Base-by-base conservation (phyloP, 1,284 basidiomycete species). In the Pseudozyma thailandica region DNA sequence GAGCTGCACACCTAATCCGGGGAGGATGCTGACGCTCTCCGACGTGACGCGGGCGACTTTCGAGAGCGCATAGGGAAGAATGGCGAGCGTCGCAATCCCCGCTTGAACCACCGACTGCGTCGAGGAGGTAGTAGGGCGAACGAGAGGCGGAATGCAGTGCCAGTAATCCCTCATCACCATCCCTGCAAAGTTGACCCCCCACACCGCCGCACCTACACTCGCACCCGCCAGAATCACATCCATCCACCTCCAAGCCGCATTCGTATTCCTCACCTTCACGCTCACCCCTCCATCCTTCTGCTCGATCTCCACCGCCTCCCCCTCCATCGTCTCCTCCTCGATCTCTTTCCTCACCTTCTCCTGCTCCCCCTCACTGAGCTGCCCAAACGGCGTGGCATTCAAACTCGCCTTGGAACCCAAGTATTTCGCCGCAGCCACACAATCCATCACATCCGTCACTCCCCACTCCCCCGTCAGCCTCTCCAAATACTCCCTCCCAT, bases 401-500 rank as follows among this genome's bases (percentile, higher is more conserved):
- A 58, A 7, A 52, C 53, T 64, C 31, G 64, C 52, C 21, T 26
- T 47, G 15, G 81, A 71, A 3, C 87, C 84, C 18, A 90, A 85
- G 30, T 84, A 82, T 37, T 84, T 79, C 4, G 87, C 87, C 2
- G 88, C 87, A 8, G 84, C 79, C 18, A 88, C 86, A 71, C 86
- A 87, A 73, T 92, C 90, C 2, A 85, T 80, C 0, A 89, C 86
- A 73, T 91, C 90, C 16, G 87, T 86, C 28, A 89, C 74, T 7
- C 90, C 90, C 90, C 90, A 91, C n/a, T 87, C 79, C 1, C 85
- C 85, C 26, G 84, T 84, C 6, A 91, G 85, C 9, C 88, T 86
- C 42, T 88, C 85, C 43, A 88, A 76, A 58, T 81, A 78, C 20
- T 58, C 63, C 1, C 60, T 30, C 0, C 78, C 74, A 85, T 87